A percentile compares a stretch with the other conserved stretches of the same genome.
phyloP scores from a whole-genome alignment of 1,284 basidiomycete species.

The Tranzscheliella williamsii region DNA sequence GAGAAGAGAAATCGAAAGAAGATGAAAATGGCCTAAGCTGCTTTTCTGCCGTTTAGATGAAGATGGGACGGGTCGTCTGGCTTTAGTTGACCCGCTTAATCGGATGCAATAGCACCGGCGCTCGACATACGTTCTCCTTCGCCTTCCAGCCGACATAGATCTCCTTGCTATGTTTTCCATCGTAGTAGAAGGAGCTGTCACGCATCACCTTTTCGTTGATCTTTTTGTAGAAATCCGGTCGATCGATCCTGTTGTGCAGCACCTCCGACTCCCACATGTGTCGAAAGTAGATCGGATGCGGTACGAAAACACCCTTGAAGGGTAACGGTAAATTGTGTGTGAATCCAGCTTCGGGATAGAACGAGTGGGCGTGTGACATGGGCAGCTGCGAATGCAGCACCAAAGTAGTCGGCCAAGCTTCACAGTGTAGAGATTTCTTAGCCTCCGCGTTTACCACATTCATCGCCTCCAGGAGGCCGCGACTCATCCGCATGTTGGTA shows the following conservation, averaged over 20 bases:
- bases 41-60: not conserved
- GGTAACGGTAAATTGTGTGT: conserved; percentile 58
- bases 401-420: conserved; percentile 60
- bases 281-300: conserved; percentile 60
- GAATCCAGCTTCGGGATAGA: conserved; percentile 59
- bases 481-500: conserved; percentile 60
- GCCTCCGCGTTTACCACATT: conserved; percentile 60
- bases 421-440: conserved; percentile 60
- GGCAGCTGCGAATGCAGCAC: conserved; percentile 59
- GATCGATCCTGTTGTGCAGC: conserved; percentile 56
- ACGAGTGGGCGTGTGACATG: conserved; percentile 55
- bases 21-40: too few relatives aligned
- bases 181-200: conserved; percentile 59
- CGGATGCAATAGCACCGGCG: conserved; percentile 58
- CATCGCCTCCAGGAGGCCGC: conserved; percentile 59
- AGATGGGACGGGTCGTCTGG: not conserved
- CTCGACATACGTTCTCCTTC: conserved; percentile 56
- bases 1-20: not conserved
- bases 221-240: conserved; percentile 60
- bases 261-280: conserved; percentile 58
- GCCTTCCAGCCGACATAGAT: conserved; percentile 60
- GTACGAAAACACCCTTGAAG: conserved; percentile 60
- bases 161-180: conserved; percentile 56
- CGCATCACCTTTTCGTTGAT: conserved; percentile 59
- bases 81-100: conserved; percentile 54